A percentile compares a stretch with the other conserved stretches of the same genome.
phyloP scores from a whole-genome alignment of 2,329 filamentous ascomycete species.

The Diaporthe sp. region DNA sequence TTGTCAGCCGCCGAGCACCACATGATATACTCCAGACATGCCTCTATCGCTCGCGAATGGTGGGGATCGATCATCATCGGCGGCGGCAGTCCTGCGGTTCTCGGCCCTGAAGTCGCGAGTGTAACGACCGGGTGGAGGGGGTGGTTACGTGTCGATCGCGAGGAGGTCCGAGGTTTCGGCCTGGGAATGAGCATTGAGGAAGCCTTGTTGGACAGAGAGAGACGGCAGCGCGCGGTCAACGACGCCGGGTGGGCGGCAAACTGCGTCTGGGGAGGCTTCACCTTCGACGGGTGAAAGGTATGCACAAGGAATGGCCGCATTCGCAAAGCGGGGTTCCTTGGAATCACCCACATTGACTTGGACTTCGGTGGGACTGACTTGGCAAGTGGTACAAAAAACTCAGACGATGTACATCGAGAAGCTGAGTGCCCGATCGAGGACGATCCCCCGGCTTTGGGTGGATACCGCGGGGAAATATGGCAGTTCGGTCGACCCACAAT shows the following conservation, averaged over 20 bases:
- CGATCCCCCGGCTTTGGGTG: slow-evolving; percentile 31
- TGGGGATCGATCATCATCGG: slow-evolving; percentile 72
- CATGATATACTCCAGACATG: slow-evolving; percentile 65
- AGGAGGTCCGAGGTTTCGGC: slow-evolving; percentile 56
- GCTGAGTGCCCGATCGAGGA: slow-evolving; percentile 6
- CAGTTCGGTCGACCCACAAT: slow-evolving; percentile 13
- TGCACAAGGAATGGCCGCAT: background rate
- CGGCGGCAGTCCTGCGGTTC: slow-evolving; percentile 50
- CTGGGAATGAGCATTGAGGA: slow-evolving; percentile 59
- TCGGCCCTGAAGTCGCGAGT: slow-evolving; percentile 42
- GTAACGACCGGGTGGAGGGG: slow-evolving; percentile 58
- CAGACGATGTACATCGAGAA: background rate
- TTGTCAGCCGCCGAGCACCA: slow-evolving; percentile 59
- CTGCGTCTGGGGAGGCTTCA: slow-evolving; percentile 65
- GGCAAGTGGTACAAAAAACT: slow-evolving; percentile 25
- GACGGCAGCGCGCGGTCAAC: slow-evolving; percentile 57
- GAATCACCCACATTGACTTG: slow-evolving; percentile 1
- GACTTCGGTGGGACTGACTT: slow-evolving; percentile 11
- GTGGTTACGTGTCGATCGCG: slow-evolving; percentile 67
- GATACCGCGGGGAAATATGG: slow-evolving; percentile 29
- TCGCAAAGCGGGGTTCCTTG: background rate
- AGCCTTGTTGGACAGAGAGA: slow-evolving; percentile 57
- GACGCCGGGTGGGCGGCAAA: slow-evolving; percentile 61
- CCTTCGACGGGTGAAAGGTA: slow-evolving; percentile 51
- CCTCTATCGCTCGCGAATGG: slow-evolving; percentile 63